Conservation (phyloP, 495 filamentous ascomycete genomes). For the Aspergillus biplanus region DNA sequence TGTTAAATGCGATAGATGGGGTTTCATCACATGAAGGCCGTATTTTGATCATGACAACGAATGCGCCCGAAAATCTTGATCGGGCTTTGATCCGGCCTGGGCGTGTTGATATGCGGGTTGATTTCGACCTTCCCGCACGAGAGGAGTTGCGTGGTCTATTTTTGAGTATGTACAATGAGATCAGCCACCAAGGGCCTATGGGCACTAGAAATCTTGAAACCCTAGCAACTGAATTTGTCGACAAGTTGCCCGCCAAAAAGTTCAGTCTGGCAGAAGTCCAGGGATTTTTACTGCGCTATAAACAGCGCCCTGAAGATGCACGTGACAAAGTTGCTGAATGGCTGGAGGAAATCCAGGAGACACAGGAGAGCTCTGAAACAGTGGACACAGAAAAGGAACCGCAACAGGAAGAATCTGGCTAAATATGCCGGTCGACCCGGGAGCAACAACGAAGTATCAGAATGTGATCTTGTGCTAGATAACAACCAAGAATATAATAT, state of each 20-base stretch:
- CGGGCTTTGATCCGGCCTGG: conserved; percentile 76
- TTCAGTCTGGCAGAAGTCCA: conserved; percentile 73
- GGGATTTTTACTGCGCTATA: conserved; percentile 56
- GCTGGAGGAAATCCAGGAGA: conserved; percentile 31
- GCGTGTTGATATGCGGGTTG: conserved; percentile 72
- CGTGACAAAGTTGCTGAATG: conserved; percentile 56
- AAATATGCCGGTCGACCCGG: not conserved
- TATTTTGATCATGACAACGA: conserved; percentile 83
- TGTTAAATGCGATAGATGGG: conserved; percentile 83
- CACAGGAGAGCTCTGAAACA: not conserved
- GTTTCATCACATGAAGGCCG: conserved; percentile 81
- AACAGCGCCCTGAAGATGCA: conserved; percentile 55
- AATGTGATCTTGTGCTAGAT: too few relatives aligned
- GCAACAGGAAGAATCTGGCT: not conserved
- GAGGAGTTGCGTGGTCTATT: conserved; percentile 66
- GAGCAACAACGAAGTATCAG: not conserved
- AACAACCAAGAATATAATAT: too few relatives aligned
- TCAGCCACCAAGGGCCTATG: not conserved
- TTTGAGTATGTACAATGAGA: conserved; percentile 59
- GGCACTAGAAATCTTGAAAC: conserved; percentile 1
- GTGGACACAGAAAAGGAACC: not conserved
- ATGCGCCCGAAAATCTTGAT: conserved; percentile 74
- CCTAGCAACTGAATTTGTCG: conserved; percentile 57
- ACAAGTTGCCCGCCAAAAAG: conserved; percentile 55
- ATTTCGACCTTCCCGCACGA: conserved; percentile 61